Base-by-base conservation (phyloP, 768 basidiomycete species). In the Strobilomyces echinocephalus region DNA sequence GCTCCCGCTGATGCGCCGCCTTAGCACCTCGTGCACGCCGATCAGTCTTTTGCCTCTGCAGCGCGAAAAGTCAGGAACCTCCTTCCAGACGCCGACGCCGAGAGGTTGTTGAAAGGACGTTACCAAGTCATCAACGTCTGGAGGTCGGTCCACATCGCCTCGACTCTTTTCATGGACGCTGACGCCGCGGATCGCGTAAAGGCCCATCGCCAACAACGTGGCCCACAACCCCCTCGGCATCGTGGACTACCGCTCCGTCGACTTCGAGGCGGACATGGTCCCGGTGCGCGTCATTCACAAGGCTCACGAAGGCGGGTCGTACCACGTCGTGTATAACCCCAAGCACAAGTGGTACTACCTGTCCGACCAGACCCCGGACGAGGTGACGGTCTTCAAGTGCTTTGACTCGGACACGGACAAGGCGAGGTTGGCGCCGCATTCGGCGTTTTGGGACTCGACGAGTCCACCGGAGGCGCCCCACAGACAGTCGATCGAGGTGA, bases 81-180 rank as follows among this genome's bases (percentile, higher is more conserved):
- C 38, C 66, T 72, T 15, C 65, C 63, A n/a, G n/a, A n/a, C 10
- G 71, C 64, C 20, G 75, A 76, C 5, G 76, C 73, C 2, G 72
- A 74, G 44, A 68, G 70, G n/a, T 64, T 77, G 14, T 65, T 76
- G 50, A 64, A 71, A 53, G 65, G 66, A 2, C 70, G 74, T 26
- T 64, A 67, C 35, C 74, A 69, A 49, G 71, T 77, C 55, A 73
- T 77, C 58, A 76, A 76, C 56, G 67, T 75, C 43, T 76, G 74
- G 75, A 72, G 74, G 53, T 63, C 18, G 36, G 54, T 7, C 9
- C 12, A 15, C 15, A 14, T 36, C 8, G 11, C 3, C 2, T 40
- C 18, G 8, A 4, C 3, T 24, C 10, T 5, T 18, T 28, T 3
- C 9, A 0, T 11, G 11, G 9, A 35, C 11, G 26, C 35, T 24